Base-by-base conservation (phyloP, 2,329 filamentous ascomycete species). In the Epicoccum nigrum region DNA sequence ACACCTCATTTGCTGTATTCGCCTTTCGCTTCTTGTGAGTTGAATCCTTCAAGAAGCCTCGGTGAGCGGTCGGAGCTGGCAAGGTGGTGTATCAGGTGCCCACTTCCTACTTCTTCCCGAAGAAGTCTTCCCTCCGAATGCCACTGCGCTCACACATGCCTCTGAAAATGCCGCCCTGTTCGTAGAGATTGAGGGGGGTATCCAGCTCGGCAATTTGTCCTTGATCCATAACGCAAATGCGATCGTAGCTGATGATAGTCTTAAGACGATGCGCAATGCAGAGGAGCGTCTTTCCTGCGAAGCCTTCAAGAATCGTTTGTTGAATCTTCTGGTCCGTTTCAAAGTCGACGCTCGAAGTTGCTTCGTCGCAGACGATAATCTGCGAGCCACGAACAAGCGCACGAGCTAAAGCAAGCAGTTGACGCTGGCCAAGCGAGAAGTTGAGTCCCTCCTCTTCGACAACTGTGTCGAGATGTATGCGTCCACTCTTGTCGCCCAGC, bases 401-500 rank as follows among this genome's bases (percentile, higher is more conserved):
- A 1, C 94, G 86, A 0, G 92, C 92, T 1, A 99, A 81, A 1
- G 94, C 94, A 12, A 54, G 44, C 40, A 97, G 84, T 74, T 97
- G 94, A 3, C 94, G 86, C 76, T 97, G 93, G 6, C 93, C 93
- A 8, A 97, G 86, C 0, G 91, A 96, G 79, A 96, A 97, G 75
- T 97, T 97, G 55, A 96, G 82, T n/a, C 94, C 94, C 76, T 97
- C 93, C 69, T 97, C 94, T 63, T 97, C 92, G 2, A 97, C 93
- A 2, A 85, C 68, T 13, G 83, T 88, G 74, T 97, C 93, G 17
- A 99, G 86, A 59, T 91, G 86, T 54, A 96, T 88, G 48, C 89
- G 85, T 8, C 74, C 73, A n/a, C 74, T 70, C 51, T 76, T 73
- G 47, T 81, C 74, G 9, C 74, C 69, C 38, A 79, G 76, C 11